Conservation (phyloP, 345 rosid species). For the Eucalyptus melliodora region DNA sequence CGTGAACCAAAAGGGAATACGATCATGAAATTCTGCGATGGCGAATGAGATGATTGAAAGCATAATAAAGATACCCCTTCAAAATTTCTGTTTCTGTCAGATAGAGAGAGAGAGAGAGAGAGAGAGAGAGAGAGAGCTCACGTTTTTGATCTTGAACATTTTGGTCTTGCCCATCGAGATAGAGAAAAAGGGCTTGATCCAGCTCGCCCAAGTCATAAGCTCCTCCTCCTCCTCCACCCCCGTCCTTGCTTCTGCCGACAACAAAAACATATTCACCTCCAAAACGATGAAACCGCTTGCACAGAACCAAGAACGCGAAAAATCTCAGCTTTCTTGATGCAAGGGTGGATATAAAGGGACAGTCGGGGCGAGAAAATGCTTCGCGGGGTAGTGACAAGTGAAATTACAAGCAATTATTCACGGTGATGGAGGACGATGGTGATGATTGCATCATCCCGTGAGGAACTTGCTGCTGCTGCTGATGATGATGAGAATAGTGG, state of each 20-base stretch:
- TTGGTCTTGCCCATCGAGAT: slow-evolving; percentile 82
- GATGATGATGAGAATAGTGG: slow-evolving; percentile 15
- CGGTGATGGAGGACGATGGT: slow-evolving; percentile 26
- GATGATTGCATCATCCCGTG: slow-evolving; percentile 41
- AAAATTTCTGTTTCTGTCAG: not conserved
- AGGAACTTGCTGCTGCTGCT: slow-evolving; percentile 21
- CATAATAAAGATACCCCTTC: not conserved
- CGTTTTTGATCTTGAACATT: slow-evolving; percentile 49
- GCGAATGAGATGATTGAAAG: not conserved
- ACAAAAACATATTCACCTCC: not conserved
- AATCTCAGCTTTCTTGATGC: not conserved
- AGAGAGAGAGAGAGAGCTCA: slow-evolving; percentile 11
- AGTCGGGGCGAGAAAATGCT: not conserved
- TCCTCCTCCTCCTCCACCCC: not conserved
- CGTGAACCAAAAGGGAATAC: slow-evolving; percentile 25
- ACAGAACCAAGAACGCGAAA: not conserved
- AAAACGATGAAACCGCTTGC: not conserved
- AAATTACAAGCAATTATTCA: slow-evolving; percentile 60
- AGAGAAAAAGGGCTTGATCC: slow-evolving; percentile 90
- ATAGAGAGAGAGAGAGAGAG: not conserved
- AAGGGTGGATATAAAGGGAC: not conserved
- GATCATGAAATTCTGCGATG: not conserved
- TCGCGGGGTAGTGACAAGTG: not conserved
- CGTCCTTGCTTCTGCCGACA: slow-evolving; percentile 21
- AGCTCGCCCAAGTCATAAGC: slow-evolving; percentile 79